These are phyloP conservation scores for Blastobotrys chiropterorum DNA, from an alignment of 805 yeast species.

Conservation along the genomic window DNA sequence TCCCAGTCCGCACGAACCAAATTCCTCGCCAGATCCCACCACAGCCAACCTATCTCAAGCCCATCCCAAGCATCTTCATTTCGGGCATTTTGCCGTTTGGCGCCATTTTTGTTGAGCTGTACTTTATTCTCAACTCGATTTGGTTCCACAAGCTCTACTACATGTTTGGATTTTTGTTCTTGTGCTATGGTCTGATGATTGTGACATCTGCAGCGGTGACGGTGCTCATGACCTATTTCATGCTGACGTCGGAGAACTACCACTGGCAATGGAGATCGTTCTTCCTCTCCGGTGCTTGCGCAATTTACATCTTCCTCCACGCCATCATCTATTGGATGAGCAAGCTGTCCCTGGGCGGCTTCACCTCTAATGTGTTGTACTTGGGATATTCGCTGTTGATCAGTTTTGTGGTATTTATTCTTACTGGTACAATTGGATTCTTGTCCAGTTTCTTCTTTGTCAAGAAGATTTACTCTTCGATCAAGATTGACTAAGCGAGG, in stretches of 20 bases:
- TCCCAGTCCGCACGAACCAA: constrained; percentile 89
- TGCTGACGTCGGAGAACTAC: constrained; percentile 85
- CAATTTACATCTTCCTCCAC: constrained; percentile 78
- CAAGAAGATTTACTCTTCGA: constrained; percentile 71
- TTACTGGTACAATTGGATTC: constrained; percentile 88
- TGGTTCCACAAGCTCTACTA: constrained; percentile 93
- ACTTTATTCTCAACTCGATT: constrained; percentile 80
- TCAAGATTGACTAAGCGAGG: constrained; percentile 64
- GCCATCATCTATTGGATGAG: constrained; percentile 48
- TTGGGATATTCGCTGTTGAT: constrained; percentile 75
- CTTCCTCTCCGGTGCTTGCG: constrained; percentile 83
- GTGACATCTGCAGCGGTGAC: constrained; percentile 78
- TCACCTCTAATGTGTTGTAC: constrained; percentile 71
- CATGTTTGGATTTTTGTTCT: constrained; percentile 95
- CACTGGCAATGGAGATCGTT: constrained; percentile 97
- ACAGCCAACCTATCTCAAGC: constrained; percentile 77
- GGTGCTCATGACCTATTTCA: constrained; percentile 71
- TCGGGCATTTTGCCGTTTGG: constrained; percentile 95
- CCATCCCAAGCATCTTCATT: constrained; percentile 58
- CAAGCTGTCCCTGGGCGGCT: constrained; percentile 62
- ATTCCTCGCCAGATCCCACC: constrained; percentile 93
- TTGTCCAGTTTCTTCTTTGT: constrained; percentile 67
- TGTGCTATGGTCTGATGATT: constrained; percentile 78
- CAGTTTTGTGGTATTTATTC: constrained; percentile 62
- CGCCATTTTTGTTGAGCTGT: constrained; percentile 89